phyloP scores from a whole-genome alignment of 805 yeast genomes.

The Suhomyces prunicola region DNA sequence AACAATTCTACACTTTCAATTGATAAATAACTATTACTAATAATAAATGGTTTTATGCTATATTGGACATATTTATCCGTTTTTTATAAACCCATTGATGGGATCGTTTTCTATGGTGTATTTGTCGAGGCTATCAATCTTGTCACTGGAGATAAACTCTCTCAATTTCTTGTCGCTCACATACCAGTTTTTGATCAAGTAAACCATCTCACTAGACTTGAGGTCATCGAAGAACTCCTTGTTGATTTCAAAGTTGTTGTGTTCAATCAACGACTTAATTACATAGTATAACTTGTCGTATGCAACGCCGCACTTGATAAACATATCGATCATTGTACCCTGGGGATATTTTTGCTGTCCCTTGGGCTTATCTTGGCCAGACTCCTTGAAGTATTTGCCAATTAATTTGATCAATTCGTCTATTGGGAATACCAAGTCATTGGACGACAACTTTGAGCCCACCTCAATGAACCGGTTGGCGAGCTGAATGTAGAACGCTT shows the following conservation, averaged over 20 bases:
- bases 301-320: conserved; percentile 60
- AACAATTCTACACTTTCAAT: too few species aligned
- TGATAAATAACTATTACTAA: background rate
- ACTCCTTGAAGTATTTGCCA: conserved; percentile 48
- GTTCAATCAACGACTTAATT: conserved; percentile 60
- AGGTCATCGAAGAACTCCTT: conserved; percentile 41
- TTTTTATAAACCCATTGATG: conserved; percentile 29
- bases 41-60: background rate
- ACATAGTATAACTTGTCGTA: conserved; percentile 64
- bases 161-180: conserved; percentile 59
- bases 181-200: conserved; percentile 67
- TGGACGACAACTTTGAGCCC: conserved; percentile 62
- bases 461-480: conserved; percentile 42
- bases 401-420: conserved; percentile 65
- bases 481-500: conserved; percentile 38
- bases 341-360: conserved; percentile 28
- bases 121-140: conserved; percentile 40
- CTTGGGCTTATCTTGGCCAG: conserved; percentile 33
- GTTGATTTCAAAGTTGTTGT: conserved; percentile 51
- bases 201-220: conserved; percentile 53
- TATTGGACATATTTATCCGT: background rate
- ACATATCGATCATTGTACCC: conserved; percentile 61
- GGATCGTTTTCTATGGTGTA: conserved; percentile 60
- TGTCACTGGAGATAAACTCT: conserved; percentile 49
- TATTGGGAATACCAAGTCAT: conserved; percentile 80